Evolutionary conservation across 768 basidiomycete species (phyloP).

Genomic region (Hemileccinum rubropunctum): DNA sequence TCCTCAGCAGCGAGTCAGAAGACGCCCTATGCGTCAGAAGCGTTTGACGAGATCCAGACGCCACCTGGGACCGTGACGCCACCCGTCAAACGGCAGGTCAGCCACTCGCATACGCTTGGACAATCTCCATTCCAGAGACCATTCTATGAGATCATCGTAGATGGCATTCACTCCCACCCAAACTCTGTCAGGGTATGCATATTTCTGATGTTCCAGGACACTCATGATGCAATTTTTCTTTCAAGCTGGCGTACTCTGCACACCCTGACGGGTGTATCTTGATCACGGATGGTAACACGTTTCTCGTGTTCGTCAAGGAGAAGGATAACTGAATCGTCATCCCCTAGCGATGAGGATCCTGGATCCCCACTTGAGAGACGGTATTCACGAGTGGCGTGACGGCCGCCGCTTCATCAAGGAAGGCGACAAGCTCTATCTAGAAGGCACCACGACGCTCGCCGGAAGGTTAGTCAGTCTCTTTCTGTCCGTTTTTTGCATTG

Average conservation of each 20-base stretch:
- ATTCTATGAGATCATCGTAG: constrained; percentile 87
- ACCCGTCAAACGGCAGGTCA: constrained; percentile 32
- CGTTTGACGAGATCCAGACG: constrained; percentile 56
- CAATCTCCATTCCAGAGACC: constrained; percentile 59
- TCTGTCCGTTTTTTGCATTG: not conserved
- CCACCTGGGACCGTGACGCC: constrained; percentile 60
- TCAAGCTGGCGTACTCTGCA: constrained; percentile 76
- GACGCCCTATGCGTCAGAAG: constrained; percentile 48
- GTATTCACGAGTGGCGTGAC: constrained; percentile 86
- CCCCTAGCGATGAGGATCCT: constrained; percentile 76
- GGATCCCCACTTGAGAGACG: constrained; percentile 81
- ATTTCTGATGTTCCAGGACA: not conserved
- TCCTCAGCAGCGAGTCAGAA: constrained; percentile 11
- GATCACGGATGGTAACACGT: constrained; percentile 76
- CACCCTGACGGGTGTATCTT: constrained; percentile 85
- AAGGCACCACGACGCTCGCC: constrained; percentile 84
- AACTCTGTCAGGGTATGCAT: constrained; percentile 77
- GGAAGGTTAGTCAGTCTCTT: constrained; percentile 57
- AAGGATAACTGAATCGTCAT: constrained; percentile 1
- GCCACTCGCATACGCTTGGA: constrained; percentile 38
- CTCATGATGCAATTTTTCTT: not conserved
- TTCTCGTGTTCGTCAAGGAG: not conserved
- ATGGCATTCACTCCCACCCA: constrained; percentile 89
- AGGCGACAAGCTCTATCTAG: constrained; percentile 76
- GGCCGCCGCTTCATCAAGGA: constrained; percentile 78